Conservation (phyloP, 2,329 filamentous ascomycete species). For the Pseudogymnoascus sp. region DNA sequence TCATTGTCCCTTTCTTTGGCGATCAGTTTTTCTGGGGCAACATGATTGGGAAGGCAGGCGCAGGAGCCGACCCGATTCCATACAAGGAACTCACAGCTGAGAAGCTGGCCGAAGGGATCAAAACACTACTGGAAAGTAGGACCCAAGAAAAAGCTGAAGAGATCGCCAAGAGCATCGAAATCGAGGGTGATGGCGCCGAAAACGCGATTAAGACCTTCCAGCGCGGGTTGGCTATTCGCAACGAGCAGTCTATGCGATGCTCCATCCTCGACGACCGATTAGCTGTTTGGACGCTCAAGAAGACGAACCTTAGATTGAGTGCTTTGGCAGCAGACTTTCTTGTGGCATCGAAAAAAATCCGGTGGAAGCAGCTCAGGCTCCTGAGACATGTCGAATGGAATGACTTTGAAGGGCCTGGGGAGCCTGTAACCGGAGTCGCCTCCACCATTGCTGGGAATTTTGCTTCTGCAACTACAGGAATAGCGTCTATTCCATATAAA, state of each 20-base stretch:
- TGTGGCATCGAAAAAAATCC: conserved; percentile 50
- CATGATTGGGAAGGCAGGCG: conserved; percentile 55
- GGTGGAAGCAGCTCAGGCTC: conserved; percentile 55
- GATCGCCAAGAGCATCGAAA: conserved; percentile 52
- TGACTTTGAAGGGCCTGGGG: conserved; percentile 67
- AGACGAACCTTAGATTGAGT: conserved; percentile 51
- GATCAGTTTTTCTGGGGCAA: conserved; percentile 72
- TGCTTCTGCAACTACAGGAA: conserved; percentile 50
- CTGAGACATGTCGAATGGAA: conserved; percentile 65
- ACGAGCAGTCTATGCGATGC: conserved; percentile 52
- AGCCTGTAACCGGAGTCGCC: conserved; percentile 59
- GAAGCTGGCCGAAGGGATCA: conserved; percentile 61
- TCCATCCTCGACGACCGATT: conserved; percentile 53
- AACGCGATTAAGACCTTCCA: conserved; percentile 65
- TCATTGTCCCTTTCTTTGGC: conserved; percentile 69
- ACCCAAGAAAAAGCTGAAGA: conserved; percentile 47
- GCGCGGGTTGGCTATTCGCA: conserved; percentile 44
- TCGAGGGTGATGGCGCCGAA: conserved; percentile 56
- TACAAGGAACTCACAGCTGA: conserved; percentile 59
- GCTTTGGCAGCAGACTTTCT: conserved; percentile 57
- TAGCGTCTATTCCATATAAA: conserved; percentile 55
- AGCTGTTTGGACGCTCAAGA: conserved; percentile 58
- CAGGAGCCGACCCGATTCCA: conserved; percentile 58
- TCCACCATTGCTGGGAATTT: conserved; percentile 52
- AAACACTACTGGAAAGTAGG: conserved; percentile 54